These are phyloP conservation scores for Aphanomyces invadans DNA, from an alignment of 352 stramenopile species.

Conservation along the genomic window DNA sequence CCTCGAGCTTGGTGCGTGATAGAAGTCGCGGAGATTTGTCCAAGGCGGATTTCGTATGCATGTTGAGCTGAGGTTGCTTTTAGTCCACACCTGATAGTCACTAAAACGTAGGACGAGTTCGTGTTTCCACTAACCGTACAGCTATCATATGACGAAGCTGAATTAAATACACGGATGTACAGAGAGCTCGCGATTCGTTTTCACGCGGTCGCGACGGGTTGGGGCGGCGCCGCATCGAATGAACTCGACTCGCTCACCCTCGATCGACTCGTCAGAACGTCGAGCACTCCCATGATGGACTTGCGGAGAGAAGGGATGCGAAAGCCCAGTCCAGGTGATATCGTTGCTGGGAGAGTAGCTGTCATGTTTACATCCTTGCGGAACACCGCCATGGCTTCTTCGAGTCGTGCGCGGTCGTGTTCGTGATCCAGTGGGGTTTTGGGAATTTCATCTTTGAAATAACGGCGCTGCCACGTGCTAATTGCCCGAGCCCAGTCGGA, in stretches of 20 bases:
- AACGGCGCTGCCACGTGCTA: conserved; percentile 84
- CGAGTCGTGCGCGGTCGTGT: not conserved
- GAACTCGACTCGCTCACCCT: not conserved
- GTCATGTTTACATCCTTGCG: not conserved
- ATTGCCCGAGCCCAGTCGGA: conserved; percentile 78
- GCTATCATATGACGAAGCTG: too few species aligned
- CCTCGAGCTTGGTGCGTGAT: too few species aligned
- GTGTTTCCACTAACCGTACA: too few species aligned
- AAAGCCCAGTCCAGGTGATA: not conserved
- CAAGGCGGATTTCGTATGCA: too few species aligned
- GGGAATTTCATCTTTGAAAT: conserved; percentile 30
- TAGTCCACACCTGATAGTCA: too few species aligned
- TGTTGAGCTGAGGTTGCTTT: too few species aligned
- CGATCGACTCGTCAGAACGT: not conserved
- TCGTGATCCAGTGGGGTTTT: not conserved
- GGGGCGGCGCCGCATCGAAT: not conserved
- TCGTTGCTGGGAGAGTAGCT: not conserved
- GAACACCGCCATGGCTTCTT: not conserved
- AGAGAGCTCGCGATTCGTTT: too few species aligned
- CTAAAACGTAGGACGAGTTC: too few species aligned
- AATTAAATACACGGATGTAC: too few species aligned
- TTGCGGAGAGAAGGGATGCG: conserved; percentile 1
- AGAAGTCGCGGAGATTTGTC: too few species aligned
- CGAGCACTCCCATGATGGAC: not conserved
- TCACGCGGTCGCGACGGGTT: conserved; percentile 6